Percentiles rank a stretch among this genome's conserved stretches.
These are phyloP conservation scores for Populus ilicifolia DNA, from an alignment of 345 rosid species.

Conservation along the genomic window DNA sequence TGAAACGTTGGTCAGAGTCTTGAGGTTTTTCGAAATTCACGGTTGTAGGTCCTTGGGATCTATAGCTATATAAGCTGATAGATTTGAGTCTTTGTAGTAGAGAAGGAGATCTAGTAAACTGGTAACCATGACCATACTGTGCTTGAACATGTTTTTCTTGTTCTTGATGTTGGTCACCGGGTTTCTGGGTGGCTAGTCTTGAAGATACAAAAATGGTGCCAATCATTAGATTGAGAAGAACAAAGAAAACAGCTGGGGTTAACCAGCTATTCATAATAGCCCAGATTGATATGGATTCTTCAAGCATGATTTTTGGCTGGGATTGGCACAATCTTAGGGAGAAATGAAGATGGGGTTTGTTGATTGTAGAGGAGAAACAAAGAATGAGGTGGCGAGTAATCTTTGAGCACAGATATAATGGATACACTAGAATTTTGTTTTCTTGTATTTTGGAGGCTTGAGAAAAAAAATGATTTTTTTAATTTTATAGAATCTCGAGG, in stretches of 20 bases:
- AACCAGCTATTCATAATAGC: constrained; percentile 71
- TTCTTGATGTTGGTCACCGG: not conserved
- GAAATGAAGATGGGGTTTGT: not conserved
- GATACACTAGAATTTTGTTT: not conserved
- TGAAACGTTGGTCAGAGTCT: constrained; percentile 31
- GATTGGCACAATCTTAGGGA: not conserved
- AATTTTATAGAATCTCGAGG: not conserved
- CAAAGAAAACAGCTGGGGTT: constrained; percentile 65
- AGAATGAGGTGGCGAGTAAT: not conserved
- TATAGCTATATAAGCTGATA: constrained; percentile 38
- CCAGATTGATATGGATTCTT: constrained; percentile 50
- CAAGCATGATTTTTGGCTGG: constrained; percentile 37
- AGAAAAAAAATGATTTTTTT: not conserved
- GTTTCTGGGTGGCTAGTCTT: constrained; percentile 32
- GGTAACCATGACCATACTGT: not conserved
- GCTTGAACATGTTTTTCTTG: not conserved
- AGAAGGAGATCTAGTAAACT: constrained; percentile 61
- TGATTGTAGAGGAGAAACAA: too few species aligned
- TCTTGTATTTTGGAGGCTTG: not conserved
- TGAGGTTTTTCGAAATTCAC: constrained; percentile 30
- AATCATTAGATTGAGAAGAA: constrained; percentile 70
- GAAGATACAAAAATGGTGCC: constrained; percentile 71
- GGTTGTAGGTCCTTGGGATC: constrained; percentile 41
- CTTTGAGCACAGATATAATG: not conserved
- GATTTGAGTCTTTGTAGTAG: constrained; percentile 65